Evolutionary conservation across 2,329 filamentous ascomycete species (phyloP).

Genomic region (Magnaporthiopsis poae): DNA sequence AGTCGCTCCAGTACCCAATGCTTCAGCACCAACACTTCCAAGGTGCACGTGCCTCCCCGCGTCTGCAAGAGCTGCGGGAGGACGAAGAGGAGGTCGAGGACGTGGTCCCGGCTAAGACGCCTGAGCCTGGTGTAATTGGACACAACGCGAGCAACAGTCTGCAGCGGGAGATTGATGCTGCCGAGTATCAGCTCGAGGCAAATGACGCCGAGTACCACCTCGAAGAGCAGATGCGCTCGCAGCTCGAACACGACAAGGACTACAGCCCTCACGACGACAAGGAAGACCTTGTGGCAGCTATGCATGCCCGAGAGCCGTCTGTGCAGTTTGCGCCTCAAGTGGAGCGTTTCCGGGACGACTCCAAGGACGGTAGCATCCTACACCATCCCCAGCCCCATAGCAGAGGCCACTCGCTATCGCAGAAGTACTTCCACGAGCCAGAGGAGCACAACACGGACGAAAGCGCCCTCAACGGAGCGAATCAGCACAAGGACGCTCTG

Average conservation of each 20-base stretch:
- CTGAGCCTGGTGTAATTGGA: constrained; percentile 37
- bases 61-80: constrained; percentile 64
- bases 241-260: constrained; percentile 64
- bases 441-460: constrained; percentile 29
- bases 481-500: neutral
- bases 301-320: constrained; percentile 35
- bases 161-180: constrained; percentile 75
- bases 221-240: constrained; percentile 67
- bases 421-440: constrained; percentile 53
- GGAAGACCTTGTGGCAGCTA: constrained; percentile 22
- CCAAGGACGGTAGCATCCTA: constrained; percentile 46
- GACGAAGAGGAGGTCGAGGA: constrained; percentile 53
- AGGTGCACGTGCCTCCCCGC: constrained; percentile 47
- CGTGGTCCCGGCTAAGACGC: constrained; percentile 45
- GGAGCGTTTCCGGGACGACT: constrained; percentile 43
- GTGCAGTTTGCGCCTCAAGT: constrained; percentile 36
- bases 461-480: neutral
- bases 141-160: constrained; percentile 70
- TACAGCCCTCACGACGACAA: constrained; percentile 54
- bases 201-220: constrained; percentile 79
- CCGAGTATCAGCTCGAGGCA: constrained; percentile 78
- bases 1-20: constrained; percentile 49
- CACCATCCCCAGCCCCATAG: constrained; percentile 68
- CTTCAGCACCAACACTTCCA: constrained; percentile 48
- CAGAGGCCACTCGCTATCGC: constrained; percentile 60